Evolutionary conservation across 1,284 basidiomycete species (phyloP).

Genomic region (Lentinus polychrous): DNA sequence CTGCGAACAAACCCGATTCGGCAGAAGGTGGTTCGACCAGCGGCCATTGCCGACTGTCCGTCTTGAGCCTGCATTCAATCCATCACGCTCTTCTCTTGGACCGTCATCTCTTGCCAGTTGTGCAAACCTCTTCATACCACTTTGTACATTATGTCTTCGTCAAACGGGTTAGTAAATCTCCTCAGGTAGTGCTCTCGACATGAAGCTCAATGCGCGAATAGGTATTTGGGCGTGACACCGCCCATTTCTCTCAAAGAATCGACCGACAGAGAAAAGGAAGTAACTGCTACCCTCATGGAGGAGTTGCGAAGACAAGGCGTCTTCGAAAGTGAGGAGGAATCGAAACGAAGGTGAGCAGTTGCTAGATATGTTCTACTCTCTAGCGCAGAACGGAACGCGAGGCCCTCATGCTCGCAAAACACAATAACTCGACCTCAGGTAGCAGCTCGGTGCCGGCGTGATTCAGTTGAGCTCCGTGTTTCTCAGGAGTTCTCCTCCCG

Average conservation of each 20-base stretch:
- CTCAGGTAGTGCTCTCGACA: not conserved
- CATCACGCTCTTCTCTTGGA: not conserved
- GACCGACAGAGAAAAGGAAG: constrained; percentile 65
- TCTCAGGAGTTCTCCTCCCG: too few species aligned
- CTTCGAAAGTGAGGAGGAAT: constrained; percentile 89
- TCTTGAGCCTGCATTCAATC: not conserved
- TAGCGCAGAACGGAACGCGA: too few species aligned
- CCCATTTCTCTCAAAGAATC: constrained; percentile 85
- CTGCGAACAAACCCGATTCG: not conserved
- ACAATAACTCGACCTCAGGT: too few species aligned
- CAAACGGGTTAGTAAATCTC: constrained; percentile 14
- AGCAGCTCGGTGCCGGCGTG: too few species aligned
- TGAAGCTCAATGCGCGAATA: constrained; percentile 20
- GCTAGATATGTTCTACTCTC: not conserved
- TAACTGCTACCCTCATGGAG: constrained; percentile 84
- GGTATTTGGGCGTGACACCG: constrained; percentile 79
- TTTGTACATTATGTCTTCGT: constrained; percentile 9
- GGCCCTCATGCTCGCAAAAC: too few species aligned
- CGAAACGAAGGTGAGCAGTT: constrained; percentile 73
- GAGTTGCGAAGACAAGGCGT: constrained; percentile 84
- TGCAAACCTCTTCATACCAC: not conserved
- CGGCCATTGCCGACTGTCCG: constrained; percentile 7
- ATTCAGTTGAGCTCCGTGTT: too few species aligned
- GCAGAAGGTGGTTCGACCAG: not conserved
- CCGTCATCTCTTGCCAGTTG: constrained; percentile 2